These are phyloP conservation scores for Scalesia atractyloides DNA, from an alignment of 129 eudicot genomes.

Conservation along the genomic window DNA sequence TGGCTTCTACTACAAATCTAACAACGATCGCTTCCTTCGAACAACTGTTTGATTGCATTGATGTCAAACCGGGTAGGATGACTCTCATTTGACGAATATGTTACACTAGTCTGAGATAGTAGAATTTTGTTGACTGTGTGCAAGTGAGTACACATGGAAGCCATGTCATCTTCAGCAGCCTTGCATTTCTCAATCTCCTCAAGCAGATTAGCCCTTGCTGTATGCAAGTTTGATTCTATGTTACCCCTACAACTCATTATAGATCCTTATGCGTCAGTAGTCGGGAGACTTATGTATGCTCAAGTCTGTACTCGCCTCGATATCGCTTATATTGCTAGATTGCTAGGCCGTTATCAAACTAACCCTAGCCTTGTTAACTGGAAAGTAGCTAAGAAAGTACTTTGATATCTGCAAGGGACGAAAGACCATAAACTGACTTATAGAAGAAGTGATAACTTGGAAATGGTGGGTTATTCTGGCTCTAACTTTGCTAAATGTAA, in stretches of 20 bases:
- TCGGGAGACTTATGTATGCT: too few relatives aligned
- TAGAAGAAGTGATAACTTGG: too few relatives aligned
- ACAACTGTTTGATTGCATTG: constrained; percentile 45
- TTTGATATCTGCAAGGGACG: too few relatives aligned
- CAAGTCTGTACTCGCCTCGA: too few relatives aligned
- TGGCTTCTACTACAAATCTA: constrained; percentile 62
- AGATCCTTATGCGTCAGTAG: too few relatives aligned
- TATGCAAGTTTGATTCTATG: constrained; percentile 52
- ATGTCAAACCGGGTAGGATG: constrained; percentile 34
- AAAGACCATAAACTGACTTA: too few relatives aligned
- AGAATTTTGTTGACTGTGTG: constrained; percentile 43
- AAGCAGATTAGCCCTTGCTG: constrained; percentile 45
- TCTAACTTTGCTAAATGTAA: too few relatives aligned
- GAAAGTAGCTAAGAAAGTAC: too few relatives aligned
- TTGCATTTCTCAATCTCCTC: constrained; percentile 76
- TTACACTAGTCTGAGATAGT: constrained; percentile 40
- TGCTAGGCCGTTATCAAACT: too few relatives aligned
- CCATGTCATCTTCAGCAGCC: constrained; percentile 54
- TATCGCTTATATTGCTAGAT: too few relatives aligned
- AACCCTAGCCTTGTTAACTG: too few relatives aligned
- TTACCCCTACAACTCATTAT: constrained; percentile 40
- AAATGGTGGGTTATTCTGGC: too few relatives aligned
- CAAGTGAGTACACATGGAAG: constrained; percentile 50
- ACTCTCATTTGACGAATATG: constrained; percentile 37
- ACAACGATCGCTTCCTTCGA: constrained; percentile 48